Evolutionary conservation across 805 yeast genomes (phyloP).

Genomic region (Candida sonorensis): DNA sequence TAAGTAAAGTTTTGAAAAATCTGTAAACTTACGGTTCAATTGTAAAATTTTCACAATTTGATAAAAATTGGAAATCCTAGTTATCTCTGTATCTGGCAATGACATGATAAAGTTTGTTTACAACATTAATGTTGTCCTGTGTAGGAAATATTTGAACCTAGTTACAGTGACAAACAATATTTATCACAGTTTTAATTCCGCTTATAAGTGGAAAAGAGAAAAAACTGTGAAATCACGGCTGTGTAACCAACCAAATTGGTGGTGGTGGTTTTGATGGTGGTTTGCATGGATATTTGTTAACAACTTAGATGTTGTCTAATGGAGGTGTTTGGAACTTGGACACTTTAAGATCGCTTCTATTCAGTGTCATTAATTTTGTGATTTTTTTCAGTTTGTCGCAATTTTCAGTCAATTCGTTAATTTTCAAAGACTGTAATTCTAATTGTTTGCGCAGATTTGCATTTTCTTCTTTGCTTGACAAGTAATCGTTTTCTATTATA

Average conservation of each 20-base stretch:
- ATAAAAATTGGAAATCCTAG: too few species aligned
- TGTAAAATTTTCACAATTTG: not conserved
- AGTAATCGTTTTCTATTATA: conserved; percentile 16
- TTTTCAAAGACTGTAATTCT: conserved; percentile 3
- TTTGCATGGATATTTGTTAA: not conserved
- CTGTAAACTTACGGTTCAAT: conserved; percentile 1
- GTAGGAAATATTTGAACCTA: too few species aligned
- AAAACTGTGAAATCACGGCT: too few species aligned
- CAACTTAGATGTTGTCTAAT: conserved; percentile 1
- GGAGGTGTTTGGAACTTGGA: conserved; percentile 22
- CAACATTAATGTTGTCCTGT: too few species aligned
- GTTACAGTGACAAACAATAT: too few species aligned
- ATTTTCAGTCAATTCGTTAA: conserved; percentile 2
- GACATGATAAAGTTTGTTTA: too few species aligned
- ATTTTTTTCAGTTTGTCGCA: conserved; percentile 15
- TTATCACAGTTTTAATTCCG: too few species aligned
- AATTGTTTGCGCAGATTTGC: not conserved
- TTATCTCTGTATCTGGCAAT: too few species aligned
- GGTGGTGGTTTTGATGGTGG: too few species aligned
- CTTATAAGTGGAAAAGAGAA: too few species aligned
- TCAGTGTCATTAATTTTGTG: conserved; percentile 15
- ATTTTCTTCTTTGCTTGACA: not conserved
- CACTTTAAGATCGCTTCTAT: conserved; percentile 16
- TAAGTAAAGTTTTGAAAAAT: too few species aligned
- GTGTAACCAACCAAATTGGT: too few species aligned